Conservation (phyloP, 2,329 filamentous ascomycete species). For the Aspergillus pseudoviridinutans region DNA sequence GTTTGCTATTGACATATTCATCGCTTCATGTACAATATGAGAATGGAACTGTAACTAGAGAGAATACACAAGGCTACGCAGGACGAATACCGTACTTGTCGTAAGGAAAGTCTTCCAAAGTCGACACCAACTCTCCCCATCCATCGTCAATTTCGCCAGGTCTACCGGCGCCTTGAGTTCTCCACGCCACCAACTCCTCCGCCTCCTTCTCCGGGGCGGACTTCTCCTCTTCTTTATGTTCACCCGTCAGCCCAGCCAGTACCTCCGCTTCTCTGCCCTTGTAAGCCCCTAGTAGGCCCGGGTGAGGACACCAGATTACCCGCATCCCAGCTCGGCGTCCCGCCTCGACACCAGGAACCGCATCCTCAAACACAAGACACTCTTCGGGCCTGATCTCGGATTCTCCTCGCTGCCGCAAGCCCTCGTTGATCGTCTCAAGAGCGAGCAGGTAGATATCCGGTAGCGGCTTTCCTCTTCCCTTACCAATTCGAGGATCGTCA, state of each 20-base stretch:
- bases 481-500: conserved; percentile 73
- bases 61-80: conserved; percentile 8
- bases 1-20: not conserved
- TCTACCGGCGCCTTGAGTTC: conserved; percentile 42
- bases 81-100: conserved; percentile 53
- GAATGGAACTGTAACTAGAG: not conserved
- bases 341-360: conserved; percentile 86
- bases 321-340: conserved; percentile 91
- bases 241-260: conserved; percentile 74
- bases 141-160: conserved; percentile 58
- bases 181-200: conserved; percentile 33
- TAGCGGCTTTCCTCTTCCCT: conserved; percentile 84
- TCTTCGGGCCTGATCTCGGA: conserved; percentile 71
- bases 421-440: conserved; percentile 76
- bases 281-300: conserved; percentile 71
- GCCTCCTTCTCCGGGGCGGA: conserved; percentile 36
- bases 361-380: conserved; percentile 95
- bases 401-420: conserved; percentile 54
- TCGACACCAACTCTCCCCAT: conserved; percentile 52
- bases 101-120: conserved; percentile 59
- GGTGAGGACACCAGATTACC: conserved; percentile 87
- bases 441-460: conserved; percentile 94
- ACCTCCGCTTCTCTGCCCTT: conserved; percentile 73
- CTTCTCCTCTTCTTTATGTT: conserved; percentile 56
- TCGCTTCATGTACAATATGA: not conserved